Base-by-base conservation (phyloP, 768 basidiomycete species). In the Dioszegia crocea region DNA sequence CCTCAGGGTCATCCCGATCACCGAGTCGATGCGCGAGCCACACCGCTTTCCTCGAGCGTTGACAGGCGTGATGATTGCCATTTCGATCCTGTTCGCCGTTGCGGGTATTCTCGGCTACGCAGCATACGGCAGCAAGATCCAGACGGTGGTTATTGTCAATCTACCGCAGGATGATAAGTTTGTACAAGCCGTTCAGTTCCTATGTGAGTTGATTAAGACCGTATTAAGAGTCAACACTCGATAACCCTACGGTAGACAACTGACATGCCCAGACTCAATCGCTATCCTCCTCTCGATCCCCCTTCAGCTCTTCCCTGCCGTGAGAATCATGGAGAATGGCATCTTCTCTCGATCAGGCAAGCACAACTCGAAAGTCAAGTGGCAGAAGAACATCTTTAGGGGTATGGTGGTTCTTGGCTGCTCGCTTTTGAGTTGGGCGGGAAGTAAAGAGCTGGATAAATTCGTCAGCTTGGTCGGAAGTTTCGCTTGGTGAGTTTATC, bases 291-390 rank as follows among this genome's bases (percentile, higher is more conserved):
- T 78, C 10, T 96, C 92, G 14, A 87, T 88, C 8, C 92, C 94
- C 0, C 84, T 98, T 0, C 93, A 98, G 77, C 86, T 97, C 56
- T 97, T 98, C 89, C 96, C 96, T 0, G 96, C 94, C 2, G 86
- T 94, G 46, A 85, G 96, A 53, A 98, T 99, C 71, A 84, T 97
- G 79, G 96, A 99, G 81, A 94, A 97, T 71, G 93, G 89, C 3
- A 69, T 98, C 27, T 97, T 98, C 75, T 85, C 85, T 44, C 50
- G 66, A 50, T 91, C 88, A 66, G 96, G 96, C 47, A 97, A 97
- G 76, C 81, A 76, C 51, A 82, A 91, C 74, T 64, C 79, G 1
- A 63, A 84, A 56, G 88, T 98, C 74, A 98, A 99, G 76, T 98
- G 94, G 96, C 81, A 85, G 68, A 99, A 99, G 85, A 99, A 98